A percentile compares a stretch with the other conserved stretches of the same genome.
phyloP scores from a whole-genome alignment of 129 eudicot genomes.

The Chrysanthemum lavandulifolium region DNA sequence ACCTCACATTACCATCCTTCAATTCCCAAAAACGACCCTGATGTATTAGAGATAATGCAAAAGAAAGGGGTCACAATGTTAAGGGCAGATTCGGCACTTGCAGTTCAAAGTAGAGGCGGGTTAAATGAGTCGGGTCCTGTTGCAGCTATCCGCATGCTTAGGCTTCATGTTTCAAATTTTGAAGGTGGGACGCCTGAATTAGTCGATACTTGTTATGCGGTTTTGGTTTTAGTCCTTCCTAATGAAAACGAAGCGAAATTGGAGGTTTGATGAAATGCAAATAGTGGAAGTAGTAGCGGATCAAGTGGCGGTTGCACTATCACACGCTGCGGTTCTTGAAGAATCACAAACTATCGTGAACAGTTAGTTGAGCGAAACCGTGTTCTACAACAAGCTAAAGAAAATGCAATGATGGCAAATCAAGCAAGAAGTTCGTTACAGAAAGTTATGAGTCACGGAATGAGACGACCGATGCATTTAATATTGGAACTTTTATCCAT shows the following conservation, averaged over 20 bases:
- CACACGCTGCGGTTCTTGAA: slow-evolving; percentile 85
- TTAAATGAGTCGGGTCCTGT: slow-evolving; percentile 58
- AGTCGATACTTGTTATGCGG: slow-evolving; percentile 64
- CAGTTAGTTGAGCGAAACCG: slow-evolving; percentile 66
- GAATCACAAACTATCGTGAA: slow-evolving; percentile 84
- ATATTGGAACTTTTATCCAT: slow-evolving; percentile 69
- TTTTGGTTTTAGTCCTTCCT: slow-evolving; percentile 72
- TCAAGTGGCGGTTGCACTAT: slow-evolving; percentile 88
- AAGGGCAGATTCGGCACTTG: slow-evolving; percentile 55
- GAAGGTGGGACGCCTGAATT: slow-evolving; percentile 86
- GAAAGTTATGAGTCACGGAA: slow-evolving; percentile 84
- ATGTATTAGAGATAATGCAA: slow-evolving; percentile 53
- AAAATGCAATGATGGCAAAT: slow-evolving; percentile 90
- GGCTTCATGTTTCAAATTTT: slow-evolving; percentile 80
- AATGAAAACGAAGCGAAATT: slow-evolving; percentile 35
- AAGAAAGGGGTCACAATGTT: slow-evolving; percentile 67
- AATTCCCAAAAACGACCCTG: slow-evolving; percentile 61
- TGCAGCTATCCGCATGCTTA: slow-evolving; percentile 84
- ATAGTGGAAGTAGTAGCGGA: slow-evolving; percentile 90
- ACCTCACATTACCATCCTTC: slow-evolving; percentile 33
- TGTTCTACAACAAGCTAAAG: slow-evolving; percentile 66
- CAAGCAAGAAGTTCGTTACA: slow-evolving; percentile 72
- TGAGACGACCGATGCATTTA: slow-evolving; percentile 93
- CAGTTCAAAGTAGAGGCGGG: slow-evolving; percentile 64
- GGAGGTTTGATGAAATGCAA: slow-evolving; percentile 68